Evolutionary conservation across 2,329 filamentous ascomycete species (phyloP).

Genomic region (Penicillium polonicum): DNA sequence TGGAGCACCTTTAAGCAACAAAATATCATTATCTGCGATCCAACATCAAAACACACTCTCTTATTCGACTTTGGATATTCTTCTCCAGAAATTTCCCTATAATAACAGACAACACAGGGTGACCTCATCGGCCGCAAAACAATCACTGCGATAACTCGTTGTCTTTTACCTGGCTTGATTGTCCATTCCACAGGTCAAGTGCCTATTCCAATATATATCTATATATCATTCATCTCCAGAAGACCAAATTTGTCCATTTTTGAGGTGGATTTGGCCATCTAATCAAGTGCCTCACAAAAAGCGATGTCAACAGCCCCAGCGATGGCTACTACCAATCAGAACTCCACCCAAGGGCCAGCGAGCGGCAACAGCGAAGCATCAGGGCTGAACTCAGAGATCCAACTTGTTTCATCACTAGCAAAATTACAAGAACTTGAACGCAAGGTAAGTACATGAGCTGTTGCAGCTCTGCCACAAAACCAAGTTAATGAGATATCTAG

Average conservation of each 20-base stretch:
- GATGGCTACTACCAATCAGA: slow-evolving; percentile 5
- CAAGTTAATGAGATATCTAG: slow-evolving; percentile 25
- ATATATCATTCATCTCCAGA: background rate
- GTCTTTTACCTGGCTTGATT: background rate
- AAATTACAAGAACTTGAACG: slow-evolving; percentile 43
- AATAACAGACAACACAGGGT: background rate
- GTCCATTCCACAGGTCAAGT: background rate
- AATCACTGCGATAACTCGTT: background rate
- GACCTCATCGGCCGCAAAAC: background rate
- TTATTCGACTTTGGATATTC: background rate
- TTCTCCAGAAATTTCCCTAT: background rate
- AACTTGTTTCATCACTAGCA: slow-evolving; percentile 41
- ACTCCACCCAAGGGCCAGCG: background rate
- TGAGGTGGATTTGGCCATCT: background rate
- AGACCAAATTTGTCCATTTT: background rate
- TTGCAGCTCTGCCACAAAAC: background rate
- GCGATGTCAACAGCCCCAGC: background rate
- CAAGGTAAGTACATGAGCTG: slow-evolving; percentile 21
- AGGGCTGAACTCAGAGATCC: slow-evolving; percentile 34
- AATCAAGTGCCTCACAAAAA: background rate
- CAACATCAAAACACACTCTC: background rate
- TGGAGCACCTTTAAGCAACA: background rate
- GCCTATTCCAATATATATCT: background rate
- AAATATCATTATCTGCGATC: background rate
- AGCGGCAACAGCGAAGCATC: background rate